Evolutionary conservation across 2,329 filamentous ascomycete genomes (phyloP), one percentile per base, ranked within the genome.

Genomic region (Penicillium aurantiogriseum): DNA sequence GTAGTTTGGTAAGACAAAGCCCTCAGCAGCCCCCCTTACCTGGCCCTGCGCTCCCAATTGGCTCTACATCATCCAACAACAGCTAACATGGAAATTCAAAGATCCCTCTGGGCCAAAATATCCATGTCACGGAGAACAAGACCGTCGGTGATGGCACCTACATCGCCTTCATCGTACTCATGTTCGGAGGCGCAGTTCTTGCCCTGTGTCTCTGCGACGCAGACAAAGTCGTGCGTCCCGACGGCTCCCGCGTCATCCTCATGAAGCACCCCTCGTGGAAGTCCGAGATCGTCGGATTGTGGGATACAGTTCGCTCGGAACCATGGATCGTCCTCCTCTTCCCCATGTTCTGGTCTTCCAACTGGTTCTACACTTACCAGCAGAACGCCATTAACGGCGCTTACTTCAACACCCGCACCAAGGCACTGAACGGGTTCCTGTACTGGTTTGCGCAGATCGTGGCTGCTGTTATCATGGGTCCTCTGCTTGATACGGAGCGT

Each of bases 251-350:
- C 56, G 86, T 95, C 69, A 90, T 95, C 63, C 75, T 92, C 60
- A 94, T 92, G 88, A 92, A 93, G 80, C 88, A 93, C 74, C 91
- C 91, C 3, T 89, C 88, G 54, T 94, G 89, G 89, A 83, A 84
- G 69, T 86, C 88, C 5, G 91, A 96, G 77, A 73, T 95, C 60
- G 61, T 83, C 21, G 91, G 91, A 47, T 83, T 96, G 2, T 87
- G 81, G 74, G 82, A 92, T 70, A 90, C 88, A 0, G 75, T 95
- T 59, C 76, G 78, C 48, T 79, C 80, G n/a, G 88, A 93, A 63
- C 85, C 85, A 4, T 92, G 85, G 76, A 86, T 92, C 66, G 58
- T 92, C 55, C 76, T 88, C 21, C 81, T 92, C 11, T 93, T 91
- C 78, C 89, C 89, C 69, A 90, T 91, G 86, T 91, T 92, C 79